Evolutionary conservation across 495 filamentous ascomycete species (phyloP).

Genomic region (Chaetomium fimeti): DNA sequence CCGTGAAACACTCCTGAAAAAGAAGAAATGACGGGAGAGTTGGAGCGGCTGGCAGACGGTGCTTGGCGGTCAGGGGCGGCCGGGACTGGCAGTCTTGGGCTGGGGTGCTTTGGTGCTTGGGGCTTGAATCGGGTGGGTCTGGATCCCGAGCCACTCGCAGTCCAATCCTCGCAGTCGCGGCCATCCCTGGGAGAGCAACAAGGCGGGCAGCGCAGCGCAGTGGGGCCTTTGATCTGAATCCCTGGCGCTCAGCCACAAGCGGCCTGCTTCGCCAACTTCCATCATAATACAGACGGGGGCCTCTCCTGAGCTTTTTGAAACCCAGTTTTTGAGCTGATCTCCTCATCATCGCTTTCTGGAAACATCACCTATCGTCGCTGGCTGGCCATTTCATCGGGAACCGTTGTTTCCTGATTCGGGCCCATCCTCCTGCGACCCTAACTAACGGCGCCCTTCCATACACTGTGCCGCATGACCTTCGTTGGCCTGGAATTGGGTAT

Average conservation of each 20-base stretch:
- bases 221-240: conserved; percentile 20
- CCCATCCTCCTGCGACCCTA: not conserved
- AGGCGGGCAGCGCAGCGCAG: conserved; percentile 12
- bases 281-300: conserved; percentile 23
- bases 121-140: conserved; percentile 13
- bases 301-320: conserved; percentile 32
- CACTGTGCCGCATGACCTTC: conserved; percentile 14
- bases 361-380: conserved; percentile 18
- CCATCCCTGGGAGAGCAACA: conserved; percentile 28
- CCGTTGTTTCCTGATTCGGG: not conserved
- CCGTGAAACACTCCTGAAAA: conserved; percentile 23
- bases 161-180: conserved; percentile 11
- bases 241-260: conserved; percentile 33
- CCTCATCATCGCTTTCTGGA: conserved; percentile 20
- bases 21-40: conserved; percentile 14
- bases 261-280: conserved; percentile 25
- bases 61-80: conserved; percentile 17
- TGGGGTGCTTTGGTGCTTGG: not conserved
- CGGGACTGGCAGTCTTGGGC: conserved; percentile 9
- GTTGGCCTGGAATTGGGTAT: conserved; percentile 23
- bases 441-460: not conserved
- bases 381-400: conserved; percentile 10
- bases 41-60: not conserved
- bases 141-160: conserved; percentile 25
- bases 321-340: conserved; percentile 27